These are phyloP conservation scores for Solanum chacoense DNA, from an alignment of 305 asterid species.

Conservation along the genomic window DNA sequence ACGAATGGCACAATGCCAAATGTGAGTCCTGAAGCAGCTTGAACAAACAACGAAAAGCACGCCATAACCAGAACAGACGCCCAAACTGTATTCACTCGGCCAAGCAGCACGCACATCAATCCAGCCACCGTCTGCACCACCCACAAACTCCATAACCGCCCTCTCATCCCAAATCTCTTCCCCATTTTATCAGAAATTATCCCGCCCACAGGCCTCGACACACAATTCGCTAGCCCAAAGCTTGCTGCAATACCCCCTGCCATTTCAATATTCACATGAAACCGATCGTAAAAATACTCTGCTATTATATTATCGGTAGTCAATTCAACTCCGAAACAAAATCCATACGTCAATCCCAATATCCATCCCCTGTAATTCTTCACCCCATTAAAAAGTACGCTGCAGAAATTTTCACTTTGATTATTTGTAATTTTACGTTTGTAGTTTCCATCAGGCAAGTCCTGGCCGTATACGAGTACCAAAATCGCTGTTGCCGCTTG, in stretches of 20 bases:
- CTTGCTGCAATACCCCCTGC: slow-evolving; percentile 57
- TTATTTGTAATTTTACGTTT: not conserved
- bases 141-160: slow-evolving; percentile 65
- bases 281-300: slow-evolving; percentile 42
- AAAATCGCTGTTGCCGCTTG: slow-evolving; percentile 28
- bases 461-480: slow-evolving; percentile 41
- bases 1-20: slow-evolving; percentile 67
- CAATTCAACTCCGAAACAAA: slow-evolving; percentile 51
- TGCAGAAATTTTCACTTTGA: not conserved
- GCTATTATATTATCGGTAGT: slow-evolving; percentile 51
- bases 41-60: slow-evolving; percentile 41
- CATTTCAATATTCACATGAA: slow-evolving; percentile 21
- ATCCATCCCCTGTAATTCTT: slow-evolving; percentile 53
- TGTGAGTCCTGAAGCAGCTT: slow-evolving; percentile 55
- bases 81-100: slow-evolving; percentile 26
- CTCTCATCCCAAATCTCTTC: slow-evolving; percentile 47
- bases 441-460: slow-evolving; percentile 31
- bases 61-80: slow-evolving; percentile 42
- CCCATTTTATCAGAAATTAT: slow-evolving; percentile 48
- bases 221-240: slow-evolving; percentile 45
- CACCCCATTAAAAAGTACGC: slow-evolving; percentile 22
- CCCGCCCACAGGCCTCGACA: slow-evolving; percentile 56
- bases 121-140: slow-evolving; percentile 41
- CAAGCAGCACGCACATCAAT: slow-evolving; percentile 26
- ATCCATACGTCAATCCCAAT: slow-evolving; percentile 32